Conservation (phyloP, 208 protist genomes). For the Crithidia bombi region DNA sequence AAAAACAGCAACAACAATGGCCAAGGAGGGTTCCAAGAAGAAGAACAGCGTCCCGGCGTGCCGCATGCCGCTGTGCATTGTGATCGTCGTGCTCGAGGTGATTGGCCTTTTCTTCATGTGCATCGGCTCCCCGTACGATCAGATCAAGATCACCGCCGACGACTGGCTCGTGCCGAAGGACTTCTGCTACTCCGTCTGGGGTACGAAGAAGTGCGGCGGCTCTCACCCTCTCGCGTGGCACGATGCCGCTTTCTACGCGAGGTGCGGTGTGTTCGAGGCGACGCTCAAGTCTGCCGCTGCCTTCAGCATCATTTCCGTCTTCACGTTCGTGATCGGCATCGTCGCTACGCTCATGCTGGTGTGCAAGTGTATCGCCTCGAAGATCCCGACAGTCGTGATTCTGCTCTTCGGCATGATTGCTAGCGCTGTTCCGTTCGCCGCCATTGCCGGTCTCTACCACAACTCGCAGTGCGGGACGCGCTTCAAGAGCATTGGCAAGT, state of each 20-base stretch:
- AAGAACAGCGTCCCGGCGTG: constrained; percentile 21
- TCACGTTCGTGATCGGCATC: constrained; percentile 29
- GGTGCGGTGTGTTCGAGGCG: constrained; percentile 42
- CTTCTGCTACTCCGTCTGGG: constrained; percentile 43
- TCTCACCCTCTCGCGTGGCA: constrained; percentile 29
- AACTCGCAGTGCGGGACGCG: constrained; percentile 34
- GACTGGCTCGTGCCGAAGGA: constrained; percentile 8
- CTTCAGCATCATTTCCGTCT: constrained; percentile 38
- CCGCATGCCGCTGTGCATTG: constrained; percentile 14
- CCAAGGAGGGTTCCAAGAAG: constrained; percentile 33
- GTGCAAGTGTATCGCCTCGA: constrained; percentile 36
- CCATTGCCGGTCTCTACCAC: constrained; percentile 38
- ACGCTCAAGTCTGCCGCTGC: constrained; percentile 38
- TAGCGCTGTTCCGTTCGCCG: constrained; percentile 32
- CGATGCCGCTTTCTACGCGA: constrained; percentile 29
- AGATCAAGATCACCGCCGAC: constrained; percentile 31
- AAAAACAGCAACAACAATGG: constrained; percentile 12
- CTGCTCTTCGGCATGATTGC: constrained; percentile 33
- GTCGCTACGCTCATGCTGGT: constrained; percentile 11
- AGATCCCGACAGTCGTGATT: constrained; percentile 34
- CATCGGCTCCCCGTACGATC: constrained; percentile 38
- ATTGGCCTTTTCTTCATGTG: constrained; percentile 41
- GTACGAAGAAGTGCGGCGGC: constrained; percentile 33
- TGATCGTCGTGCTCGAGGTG: constrained; percentile 32
- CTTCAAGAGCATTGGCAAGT: constrained; percentile 30